phyloP scores from a whole-genome alignment of 163 green algal genomes.

The Picocystis sp. region DNA sequence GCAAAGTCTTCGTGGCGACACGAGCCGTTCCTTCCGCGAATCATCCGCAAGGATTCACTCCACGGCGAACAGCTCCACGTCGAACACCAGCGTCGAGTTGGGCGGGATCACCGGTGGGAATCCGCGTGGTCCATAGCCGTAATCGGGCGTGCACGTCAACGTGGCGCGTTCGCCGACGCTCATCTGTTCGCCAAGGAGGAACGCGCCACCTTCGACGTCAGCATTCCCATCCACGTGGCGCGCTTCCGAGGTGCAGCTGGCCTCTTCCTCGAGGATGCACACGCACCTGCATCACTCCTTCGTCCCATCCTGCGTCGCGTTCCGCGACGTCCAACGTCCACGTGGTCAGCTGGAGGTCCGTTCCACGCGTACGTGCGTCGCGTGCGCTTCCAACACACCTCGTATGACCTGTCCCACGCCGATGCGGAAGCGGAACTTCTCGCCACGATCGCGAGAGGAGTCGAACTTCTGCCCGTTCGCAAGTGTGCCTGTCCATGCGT shows the following conservation, averaged over 20 bases:
- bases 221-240: too few relatives aligned
- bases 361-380: too few relatives aligned
- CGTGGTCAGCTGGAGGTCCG: too few relatives aligned
- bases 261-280: too few relatives aligned
- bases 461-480: slow-evolving; percentile 54
- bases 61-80: slow-evolving; percentile 49
- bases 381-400: too few relatives aligned
- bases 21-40: too few relatives aligned
- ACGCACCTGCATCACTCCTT: slow-evolving; percentile 23
- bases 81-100: slow-evolving; percentile 41
- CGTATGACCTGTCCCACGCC: slow-evolving; percentile 27
- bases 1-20: too few relatives aligned
- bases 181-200: slow-evolving; percentile 20
- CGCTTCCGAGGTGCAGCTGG: too few relatives aligned
- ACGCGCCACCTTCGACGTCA: too few relatives aligned
- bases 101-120: too few relatives aligned
- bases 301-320: slow-evolving; percentile 36
- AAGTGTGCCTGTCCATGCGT: slow-evolving; percentile 8
- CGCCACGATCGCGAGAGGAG: slow-evolving; percentile 32
- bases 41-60: too few relatives aligned
- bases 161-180: slow-evolving; percentile 39
- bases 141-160: slow-evolving; percentile 51
- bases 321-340: too few relatives aligned
- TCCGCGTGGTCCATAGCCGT: slow-evolving; percentile 37
- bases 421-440: slow-evolving; percentile 40